Percentiles rank a stretch among this genome's conserved stretches.
phyloP scores from a whole-genome alignment of 345 rosid species.

The Salix arbutifolia region DNA sequence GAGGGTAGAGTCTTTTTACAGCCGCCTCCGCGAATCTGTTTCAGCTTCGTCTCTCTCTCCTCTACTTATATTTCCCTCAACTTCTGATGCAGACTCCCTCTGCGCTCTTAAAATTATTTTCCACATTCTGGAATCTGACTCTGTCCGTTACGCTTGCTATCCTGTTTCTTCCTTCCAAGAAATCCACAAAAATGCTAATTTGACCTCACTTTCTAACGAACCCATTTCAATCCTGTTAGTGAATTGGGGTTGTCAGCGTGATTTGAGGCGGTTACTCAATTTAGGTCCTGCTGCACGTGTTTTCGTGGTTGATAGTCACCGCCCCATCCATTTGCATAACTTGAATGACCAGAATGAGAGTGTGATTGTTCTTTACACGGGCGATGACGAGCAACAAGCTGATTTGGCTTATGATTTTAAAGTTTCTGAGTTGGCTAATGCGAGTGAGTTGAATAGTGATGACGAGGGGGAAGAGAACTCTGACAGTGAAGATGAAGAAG shows the following conservation, averaged over 20 bases:
- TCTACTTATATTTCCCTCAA: conserved; percentile 81
- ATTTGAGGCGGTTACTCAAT: conserved; percentile 50
- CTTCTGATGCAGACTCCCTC: conserved; percentile 85
- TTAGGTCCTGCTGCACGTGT: conserved; percentile 57
- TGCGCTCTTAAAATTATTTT: conserved; percentile 81
- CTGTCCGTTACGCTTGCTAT: conserved; percentile 82
- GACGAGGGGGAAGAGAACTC: conserved; percentile 34
- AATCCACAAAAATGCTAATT: conserved; percentile 61
- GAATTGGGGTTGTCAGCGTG: conserved; percentile 95
- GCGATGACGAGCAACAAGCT: conserved; percentile 79
- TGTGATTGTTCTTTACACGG: conserved; percentile 75
- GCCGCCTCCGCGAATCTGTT: conserved; percentile 70
- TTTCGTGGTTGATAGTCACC: conserved; percentile 87
- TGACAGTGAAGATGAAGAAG: conserved; percentile 35
- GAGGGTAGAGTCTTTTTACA: conserved; percentile 58
- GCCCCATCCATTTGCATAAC: conserved; percentile 91
- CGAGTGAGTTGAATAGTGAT: conserved; percentile 39
- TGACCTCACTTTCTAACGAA: conserved; percentile 43
- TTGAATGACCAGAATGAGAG: conserved; percentile 62
- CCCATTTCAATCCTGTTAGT: conserved; percentile 61
- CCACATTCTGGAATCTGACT: conserved; percentile 85
- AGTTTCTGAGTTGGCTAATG: conserved; percentile 68
- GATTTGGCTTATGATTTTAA: conserved; percentile 82
- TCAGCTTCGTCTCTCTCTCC: conserved; percentile 54
- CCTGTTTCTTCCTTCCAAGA: conserved; percentile 88